Conservation (phyloP, 305 asterid genomes). For the Rubia peregrina region DNA sequence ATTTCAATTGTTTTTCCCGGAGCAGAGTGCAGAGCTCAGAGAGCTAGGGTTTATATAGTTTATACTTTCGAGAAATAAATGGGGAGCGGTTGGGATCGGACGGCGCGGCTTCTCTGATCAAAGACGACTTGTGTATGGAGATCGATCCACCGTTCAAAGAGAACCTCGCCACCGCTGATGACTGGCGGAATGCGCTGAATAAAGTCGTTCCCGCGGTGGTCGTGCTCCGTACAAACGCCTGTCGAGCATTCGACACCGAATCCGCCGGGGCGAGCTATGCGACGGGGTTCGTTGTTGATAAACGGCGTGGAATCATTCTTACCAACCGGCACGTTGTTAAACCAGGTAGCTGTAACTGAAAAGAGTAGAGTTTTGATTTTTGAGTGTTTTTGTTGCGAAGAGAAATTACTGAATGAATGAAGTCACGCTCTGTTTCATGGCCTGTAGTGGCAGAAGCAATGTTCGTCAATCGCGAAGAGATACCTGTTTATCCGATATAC, state of each 20-base stretch:
- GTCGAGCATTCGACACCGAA: conserved; percentile 95
- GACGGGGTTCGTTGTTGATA: conserved; percentile 91
- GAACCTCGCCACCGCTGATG: conserved; percentile 70
- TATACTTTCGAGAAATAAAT: conserved; percentile 12
- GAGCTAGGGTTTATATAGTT: conserved; percentile 23
- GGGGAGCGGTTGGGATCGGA: conserved; percentile 65
- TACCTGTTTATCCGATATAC: conserved; percentile 77
- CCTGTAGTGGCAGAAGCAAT: conserved; percentile 98
- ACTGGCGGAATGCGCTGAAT: conserved; percentile 85
- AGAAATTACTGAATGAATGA: background rate
- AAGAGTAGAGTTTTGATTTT: background rate
- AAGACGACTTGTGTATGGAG: conserved; percentile 83
- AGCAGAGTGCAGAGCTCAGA: background rate
- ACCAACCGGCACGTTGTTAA: conserved; percentile 95
- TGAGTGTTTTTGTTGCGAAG: background rate
- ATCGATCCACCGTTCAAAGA: conserved; percentile 74
- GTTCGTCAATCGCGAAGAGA: conserved; percentile 93
- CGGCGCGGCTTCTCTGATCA: conserved; percentile 56
- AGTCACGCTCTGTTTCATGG: conserved; percentile 35
- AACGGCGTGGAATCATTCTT: conserved; percentile 84
- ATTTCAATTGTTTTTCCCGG: background rate
- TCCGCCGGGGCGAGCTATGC: conserved; percentile 92
- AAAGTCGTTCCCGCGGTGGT: conserved; percentile 94
- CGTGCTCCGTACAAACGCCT: conserved; percentile 88
- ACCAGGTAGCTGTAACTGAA: conserved; percentile 43